phyloP scores from a whole-genome alignment of 2,329 filamentous ascomycete genomes.

The Emydomyces testavorans region DNA sequence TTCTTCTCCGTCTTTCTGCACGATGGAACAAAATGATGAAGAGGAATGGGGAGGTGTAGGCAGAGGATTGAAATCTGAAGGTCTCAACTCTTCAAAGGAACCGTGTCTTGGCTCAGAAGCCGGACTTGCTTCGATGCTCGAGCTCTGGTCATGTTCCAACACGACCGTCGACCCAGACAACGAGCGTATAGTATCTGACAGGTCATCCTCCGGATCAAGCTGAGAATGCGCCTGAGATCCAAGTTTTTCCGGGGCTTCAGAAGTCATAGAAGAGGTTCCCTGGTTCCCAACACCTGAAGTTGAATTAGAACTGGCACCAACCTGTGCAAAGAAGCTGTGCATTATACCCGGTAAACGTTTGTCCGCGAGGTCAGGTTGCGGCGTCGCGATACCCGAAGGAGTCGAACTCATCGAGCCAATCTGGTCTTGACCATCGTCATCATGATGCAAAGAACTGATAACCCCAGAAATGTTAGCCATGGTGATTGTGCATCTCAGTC shows the following conservation, averaged over 20 bases:
- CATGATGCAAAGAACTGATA: constrained; percentile 20
- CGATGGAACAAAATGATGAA: constrained; percentile 33
- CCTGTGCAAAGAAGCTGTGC: constrained; percentile 95
- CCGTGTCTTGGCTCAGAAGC: constrained; percentile 18
- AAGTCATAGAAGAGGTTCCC: constrained; percentile 23
- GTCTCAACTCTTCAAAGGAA: constrained; percentile 22
- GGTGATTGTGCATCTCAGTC: not conserved
- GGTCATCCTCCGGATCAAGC: constrained; percentile 19
- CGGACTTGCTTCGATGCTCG: constrained; percentile 23
- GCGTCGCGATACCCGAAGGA: constrained; percentile 82
- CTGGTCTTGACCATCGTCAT: constrained; percentile 35
- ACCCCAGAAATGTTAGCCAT: constrained; percentile 22
- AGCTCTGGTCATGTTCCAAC: constrained; percentile 30
- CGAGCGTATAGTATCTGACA: constrained; percentile 22
- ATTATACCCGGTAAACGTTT: constrained; percentile 92
- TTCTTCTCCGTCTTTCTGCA: constrained; percentile 35
- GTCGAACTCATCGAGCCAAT: constrained; percentile 66
- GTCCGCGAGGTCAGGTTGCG: constrained; percentile 84
- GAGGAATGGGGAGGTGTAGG: constrained; percentile 37
- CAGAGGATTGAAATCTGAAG: constrained; percentile 26
- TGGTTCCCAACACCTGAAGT: constrained; percentile 40
- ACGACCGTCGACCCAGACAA: constrained; percentile 35
- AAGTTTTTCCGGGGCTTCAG: constrained; percentile 19
- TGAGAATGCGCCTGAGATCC: constrained; percentile 21
- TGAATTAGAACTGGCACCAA: constrained; percentile 80